Evolutionary conservation across 345 rosid genomes (phyloP).

Genomic region (Linum tenue): DNA sequence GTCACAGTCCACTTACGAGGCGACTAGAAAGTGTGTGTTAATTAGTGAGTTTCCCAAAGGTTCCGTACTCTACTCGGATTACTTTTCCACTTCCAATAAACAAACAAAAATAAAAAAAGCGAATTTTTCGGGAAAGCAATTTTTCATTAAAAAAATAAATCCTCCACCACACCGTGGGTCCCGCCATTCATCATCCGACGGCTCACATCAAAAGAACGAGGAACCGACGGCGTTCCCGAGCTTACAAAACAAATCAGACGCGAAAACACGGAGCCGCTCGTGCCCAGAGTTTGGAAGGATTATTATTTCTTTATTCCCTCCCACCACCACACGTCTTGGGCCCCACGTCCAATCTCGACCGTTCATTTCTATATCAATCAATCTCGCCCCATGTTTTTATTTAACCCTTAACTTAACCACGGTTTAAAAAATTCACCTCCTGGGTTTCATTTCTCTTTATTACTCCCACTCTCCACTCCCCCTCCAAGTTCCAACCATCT

Average conservation of each 20-base stretch:
- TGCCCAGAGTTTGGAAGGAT: constrained; percentile 63
- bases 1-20: neutral
- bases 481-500: neutral
- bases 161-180: too few relatives aligned
- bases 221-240: neutral
- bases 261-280: constrained; percentile 75
- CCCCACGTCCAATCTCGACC: constrained; percentile 17
- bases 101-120: too few relatives aligned
- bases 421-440: constrained; percentile 16
- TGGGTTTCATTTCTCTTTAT: neutral
- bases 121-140: too few relatives aligned
- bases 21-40: neutral
- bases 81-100: too few relatives aligned
- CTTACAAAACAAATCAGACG: constrained; percentile 16
- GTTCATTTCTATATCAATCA: constrained; percentile 6
- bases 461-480: neutral
- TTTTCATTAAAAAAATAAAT: too few relatives aligned
- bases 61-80: neutral
- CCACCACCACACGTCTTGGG: constrained; percentile 9
- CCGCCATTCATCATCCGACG: constrained; percentile 8
- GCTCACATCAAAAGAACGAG: neutral
- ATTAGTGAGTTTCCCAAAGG: neutral
- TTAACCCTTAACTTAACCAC: constrained; percentile 26
- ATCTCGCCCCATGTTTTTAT: neutral
- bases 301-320: constrained; percentile 18